Base-by-base conservation (phyloP, 345 rosid genomes). In the Balakata baccata region DNA sequence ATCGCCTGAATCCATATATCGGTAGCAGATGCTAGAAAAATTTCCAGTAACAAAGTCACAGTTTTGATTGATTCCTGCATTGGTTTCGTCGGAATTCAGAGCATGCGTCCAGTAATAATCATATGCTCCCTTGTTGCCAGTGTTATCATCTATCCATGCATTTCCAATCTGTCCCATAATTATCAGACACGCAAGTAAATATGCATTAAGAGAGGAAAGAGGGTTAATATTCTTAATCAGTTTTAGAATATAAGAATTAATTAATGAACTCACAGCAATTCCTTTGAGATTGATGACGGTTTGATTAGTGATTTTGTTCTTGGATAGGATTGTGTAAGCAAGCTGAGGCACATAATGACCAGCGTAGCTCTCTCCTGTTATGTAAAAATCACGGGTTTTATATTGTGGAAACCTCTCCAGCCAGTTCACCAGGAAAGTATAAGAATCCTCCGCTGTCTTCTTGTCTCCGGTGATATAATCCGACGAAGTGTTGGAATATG, bases 271-370 rank as follows among this genome's bases (percentile, higher is more conserved):
- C 59, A 88, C 89, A 3, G 85, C 85, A 38, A 88, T 81, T 69
- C 89, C 92, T 80, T 78, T 81, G 63, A 88, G 85, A 71, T 86
- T 86, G 74, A 86, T 82, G 46, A 13, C 49, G 3, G 79, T 82
- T 57, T 65, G 68, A 46, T 71, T 80, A 3, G 75, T 22, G 43
- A 64, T 63, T 18, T 75, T 81, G 76, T 84, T 86, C 25, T 64
- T 80, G 0, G 59, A 34, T 22, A 82, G 78, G 41, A 86, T 82
- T 12, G 76, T 66, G 67, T 67, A 59, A 49, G 88, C 84, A 22
- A 87, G 85, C 68, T 87, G 88, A 58, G 88, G 90, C 3, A 77
- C 84, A 49, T 75, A 87, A 63, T 83, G 90, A 5, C 90, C 88
- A 0, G 88, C 90, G 11, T 85, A 85, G 70, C 85, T 84, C 76